Evolutionary conservation across 257 asterid genomes (phyloP), one percentile per base, ranked within the genome.

Genomic region (Nicotiana paniculata): DNA sequence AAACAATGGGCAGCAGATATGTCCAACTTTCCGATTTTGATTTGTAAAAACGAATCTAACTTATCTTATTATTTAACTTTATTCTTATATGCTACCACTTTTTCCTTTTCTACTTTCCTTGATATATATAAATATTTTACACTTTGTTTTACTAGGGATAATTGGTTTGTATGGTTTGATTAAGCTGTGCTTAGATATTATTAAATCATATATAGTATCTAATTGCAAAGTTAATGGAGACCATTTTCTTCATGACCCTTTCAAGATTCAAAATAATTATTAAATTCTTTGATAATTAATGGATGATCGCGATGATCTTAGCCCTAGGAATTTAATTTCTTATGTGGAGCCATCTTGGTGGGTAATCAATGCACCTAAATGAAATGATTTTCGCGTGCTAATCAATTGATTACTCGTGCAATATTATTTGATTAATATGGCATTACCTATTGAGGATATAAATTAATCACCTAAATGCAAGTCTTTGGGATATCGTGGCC

Each of bases 11-110:
- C 35, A 58, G 81, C 83, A 80, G 81, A 77, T 76, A 51, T 63
- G 78, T 67, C 86, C 51, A 48, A 66, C 91, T 88, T 77, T 85
- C 76, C 83, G 83, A 81, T 85, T 87, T 84, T 82, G 88, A 86
- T 75, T 81, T 78, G 81, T 13, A 84, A 74, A 59, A 70, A 88
- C 81, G 87, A 84, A 85, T 88, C 84, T 81, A 28, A 68, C 85
- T 79, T 88, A 57, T 28, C 69, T 61, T 53, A 26, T 59, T 28
- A 17, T 69, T 21, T 4, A 46, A 46, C 63, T 68, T 66, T 51
- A 13, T 67, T 54, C 43, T 58, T 79, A 30, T 79, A 67, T 28
- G 43, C 69, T 32, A 30, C 82, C 43, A 5, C 9, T 79, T 68
- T 78, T 59, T 30, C 53, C n/a, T 68, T 77, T 30, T 63, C 10